A percentile compares a stretch with the other conserved stretches of the same genome.
Conservation (phyloP, 257 asterid species). For the Forsythia suspensa region DNA sequence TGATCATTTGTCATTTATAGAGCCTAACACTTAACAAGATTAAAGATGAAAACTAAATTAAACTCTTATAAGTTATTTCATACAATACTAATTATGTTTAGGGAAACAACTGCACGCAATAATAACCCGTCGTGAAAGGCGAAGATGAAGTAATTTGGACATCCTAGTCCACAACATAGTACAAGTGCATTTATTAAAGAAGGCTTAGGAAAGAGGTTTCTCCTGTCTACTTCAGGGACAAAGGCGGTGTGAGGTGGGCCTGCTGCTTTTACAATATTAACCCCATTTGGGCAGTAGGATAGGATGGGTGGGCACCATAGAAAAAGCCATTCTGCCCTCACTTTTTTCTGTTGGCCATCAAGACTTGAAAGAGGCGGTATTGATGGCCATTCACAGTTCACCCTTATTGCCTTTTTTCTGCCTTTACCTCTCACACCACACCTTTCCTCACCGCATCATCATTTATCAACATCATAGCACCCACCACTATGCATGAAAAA, state of each 20-base stretch:
- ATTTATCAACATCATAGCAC: constrained; percentile 25
- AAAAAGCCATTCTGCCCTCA: background rate
- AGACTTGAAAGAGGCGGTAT: constrained; percentile 2
- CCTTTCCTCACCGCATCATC: constrained; percentile 4
- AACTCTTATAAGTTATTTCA: too few relatives aligned
- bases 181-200: background rate
- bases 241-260: constrained; percentile 1
- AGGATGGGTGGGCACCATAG: background rate
- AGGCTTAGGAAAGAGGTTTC: background rate
- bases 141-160: too few relatives aligned
- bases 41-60: too few relatives aligned
- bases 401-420: background rate
- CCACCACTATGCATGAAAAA: constrained; percentile 8
- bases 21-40: too few relatives aligned
- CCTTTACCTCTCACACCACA: background rate
- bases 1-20: too few relatives aligned
- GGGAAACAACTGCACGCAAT: background rate
- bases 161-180: background rate
- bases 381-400: constrained; percentile 13
- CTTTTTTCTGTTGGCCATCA: background rate
- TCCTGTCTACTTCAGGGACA: background rate
- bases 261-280: background rate
- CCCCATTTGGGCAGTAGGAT: background rate
- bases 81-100: background rate
- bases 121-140: background rate